Evolutionary conservation across 2,329 filamentous ascomycete genomes (phyloP), one percentile per base, ranked within the genome.

Genomic region (Aspergillus neotritici): DNA sequence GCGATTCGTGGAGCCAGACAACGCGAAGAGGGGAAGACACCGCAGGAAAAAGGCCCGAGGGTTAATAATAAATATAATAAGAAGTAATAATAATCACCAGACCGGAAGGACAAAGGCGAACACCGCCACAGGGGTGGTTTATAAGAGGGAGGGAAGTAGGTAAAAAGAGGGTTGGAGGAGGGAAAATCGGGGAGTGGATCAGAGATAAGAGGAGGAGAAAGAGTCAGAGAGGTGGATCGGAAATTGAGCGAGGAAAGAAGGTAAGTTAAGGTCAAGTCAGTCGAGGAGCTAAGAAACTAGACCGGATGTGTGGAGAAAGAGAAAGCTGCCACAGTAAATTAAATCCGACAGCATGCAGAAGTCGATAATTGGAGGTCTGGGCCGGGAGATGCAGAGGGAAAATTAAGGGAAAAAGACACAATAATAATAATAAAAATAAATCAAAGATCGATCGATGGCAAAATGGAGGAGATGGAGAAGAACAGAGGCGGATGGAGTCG

Each of bases 251-350:
- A 48, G 34, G 37, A 47, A 38, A 49, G 38, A 25, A 25, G 21
- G 21, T 25, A 25, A 25, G 21, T 25, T 25, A 25, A 25, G 21
- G 21, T 25, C 21, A 25, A 25, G 21, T 25, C 7, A 25, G 21
- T 25, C 21, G 21, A 25, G 21, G 21, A 25, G 21, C 21, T 25
- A 25, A 25, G 21, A 25, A 25, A 9, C 21, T 25, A 25, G 7
- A 25, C 21, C 9, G 9, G 21, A 25, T 25, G 21, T 25, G 43
- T 46, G 51, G 42, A 49, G 46, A 43, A 41, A 37, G 39, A 37
- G n/a, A 44, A 43, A 44, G 43, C 46, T 49, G 44, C 51, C 51
- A 49, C 42, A 44, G 44, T 25, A 46, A 48, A 48, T 51, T 49
- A 50, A 53, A 44, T 43, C 47, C 47, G 40, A 46, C 35, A 43